These are phyloP conservation scores for Antitrichia curtipendula DNA, from an alignment of 225 moss, liverwort and hornwort genomes.

Conservation along the genomic window DNA sequence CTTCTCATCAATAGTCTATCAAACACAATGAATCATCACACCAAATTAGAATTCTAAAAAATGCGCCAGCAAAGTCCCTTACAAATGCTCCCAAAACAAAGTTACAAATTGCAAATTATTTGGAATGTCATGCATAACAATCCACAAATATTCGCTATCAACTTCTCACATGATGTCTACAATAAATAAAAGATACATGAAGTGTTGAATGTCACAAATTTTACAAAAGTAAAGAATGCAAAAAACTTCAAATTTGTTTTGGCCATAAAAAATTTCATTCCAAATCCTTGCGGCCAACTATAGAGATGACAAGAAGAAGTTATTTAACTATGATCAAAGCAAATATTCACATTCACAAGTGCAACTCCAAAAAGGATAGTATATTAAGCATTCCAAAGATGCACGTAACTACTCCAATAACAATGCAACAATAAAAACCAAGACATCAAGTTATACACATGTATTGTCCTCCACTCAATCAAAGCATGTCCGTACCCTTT, in stretches of 20 bases:
- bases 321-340: accelerated
- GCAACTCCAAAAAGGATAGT: not conserved
- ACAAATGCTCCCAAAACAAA: not conserved
- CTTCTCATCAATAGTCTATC: not conserved
- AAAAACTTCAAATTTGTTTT: not conserved
- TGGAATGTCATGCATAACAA: not conserved
- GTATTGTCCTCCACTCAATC: not conserved
- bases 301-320: not conserved
- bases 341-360: accelerated
- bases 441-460: too few relatives aligned
- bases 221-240: too few relatives aligned
- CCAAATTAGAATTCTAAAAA: not conserved
- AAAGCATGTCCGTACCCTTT: not conserved
- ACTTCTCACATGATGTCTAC: not conserved
- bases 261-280: not conserved
- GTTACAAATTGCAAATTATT: not conserved
- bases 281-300: accelerated
- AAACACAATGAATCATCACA: accelerated
- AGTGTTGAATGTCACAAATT: too few relatives aligned
- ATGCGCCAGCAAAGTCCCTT: too few relatives aligned
- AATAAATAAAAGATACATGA: not conserved
- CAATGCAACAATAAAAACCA: not conserved
- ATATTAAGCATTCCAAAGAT: not conserved
- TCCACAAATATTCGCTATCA: accelerated
- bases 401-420: not conserved